Evolutionary conservation across 257 asterid species (phyloP).

Genomic region (Galeopsis tetrahit): DNA sequence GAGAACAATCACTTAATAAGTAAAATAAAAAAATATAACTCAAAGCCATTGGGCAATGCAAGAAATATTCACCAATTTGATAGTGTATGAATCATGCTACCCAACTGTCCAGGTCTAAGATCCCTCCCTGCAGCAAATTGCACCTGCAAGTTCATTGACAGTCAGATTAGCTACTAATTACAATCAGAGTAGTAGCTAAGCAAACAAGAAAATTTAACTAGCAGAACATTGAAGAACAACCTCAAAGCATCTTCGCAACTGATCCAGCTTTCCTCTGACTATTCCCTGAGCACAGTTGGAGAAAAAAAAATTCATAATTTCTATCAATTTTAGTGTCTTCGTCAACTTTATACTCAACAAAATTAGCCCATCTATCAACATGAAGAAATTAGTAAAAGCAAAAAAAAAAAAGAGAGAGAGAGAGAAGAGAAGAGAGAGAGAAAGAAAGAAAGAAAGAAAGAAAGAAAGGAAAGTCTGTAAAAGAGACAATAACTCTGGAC

Average conservation of each 20-base stretch:
- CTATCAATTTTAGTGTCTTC: conserved; percentile 16
- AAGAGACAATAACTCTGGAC: conserved; percentile 2
- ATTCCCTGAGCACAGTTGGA: conserved; percentile 69
- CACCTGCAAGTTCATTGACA: conserved; percentile 58
- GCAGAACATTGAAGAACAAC: conserved; percentile 45
- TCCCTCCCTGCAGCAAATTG: conserved; percentile 99
- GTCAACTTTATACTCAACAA: neutral
- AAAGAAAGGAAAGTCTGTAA: neutral
- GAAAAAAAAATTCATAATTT: conserved; percentile 14
- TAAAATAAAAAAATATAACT: conserved; percentile 13
- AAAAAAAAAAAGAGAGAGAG: neutral
- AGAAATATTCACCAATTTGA: conserved; percentile 62
- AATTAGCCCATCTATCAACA: neutral
- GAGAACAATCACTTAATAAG: neutral
- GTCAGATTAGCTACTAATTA: conserved; percentile 29
- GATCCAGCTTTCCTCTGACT: conserved; percentile 98
- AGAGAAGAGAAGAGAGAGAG: neutral
- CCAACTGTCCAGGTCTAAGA: conserved; percentile 90
- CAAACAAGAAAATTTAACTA: conserved; percentile 7
- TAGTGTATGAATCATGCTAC: conserved; percentile 74
- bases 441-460: neutral
- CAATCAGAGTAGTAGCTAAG: conserved; percentile 18
- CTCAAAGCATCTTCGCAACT: conserved; percentile 96
- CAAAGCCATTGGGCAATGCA: conserved; percentile 1
- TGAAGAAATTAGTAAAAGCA: neutral